Evolutionary conservation across 768 basidiomycete genomes (phyloP).

Genomic region (Leccinellum luteum): DNA sequence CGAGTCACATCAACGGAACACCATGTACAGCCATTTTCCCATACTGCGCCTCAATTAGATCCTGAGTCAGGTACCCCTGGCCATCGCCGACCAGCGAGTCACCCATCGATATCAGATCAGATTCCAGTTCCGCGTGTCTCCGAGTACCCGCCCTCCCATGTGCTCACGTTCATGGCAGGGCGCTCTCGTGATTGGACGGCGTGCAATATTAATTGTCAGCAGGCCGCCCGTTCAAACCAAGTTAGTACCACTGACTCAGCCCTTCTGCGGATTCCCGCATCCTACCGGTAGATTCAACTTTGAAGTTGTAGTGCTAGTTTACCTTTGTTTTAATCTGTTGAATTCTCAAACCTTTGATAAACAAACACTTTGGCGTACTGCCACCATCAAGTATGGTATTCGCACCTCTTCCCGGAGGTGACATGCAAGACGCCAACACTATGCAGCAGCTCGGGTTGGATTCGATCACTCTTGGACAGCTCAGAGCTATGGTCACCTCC

Average conservation of each 20-base stretch:
- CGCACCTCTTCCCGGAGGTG: conserved; percentile 26
- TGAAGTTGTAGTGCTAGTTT: conserved; percentile 15
- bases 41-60: conserved; percentile 13
- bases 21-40: conserved; percentile 8
- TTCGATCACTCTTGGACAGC: conserved; percentile 79
- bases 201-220: not conserved
- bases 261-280: conserved; percentile 1
- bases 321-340: conserved; percentile 21
- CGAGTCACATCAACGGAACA: not conserved
- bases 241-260: conserved; percentile 12
- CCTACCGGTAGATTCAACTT: not conserved
- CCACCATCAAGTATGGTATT: conserved; percentile 35
- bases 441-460: conserved; percentile 50
- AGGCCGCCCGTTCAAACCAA: conserved; percentile 1
- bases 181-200: conserved; percentile 7
- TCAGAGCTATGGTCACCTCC: conserved; percentile 67
- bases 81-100: conserved; percentile 18
- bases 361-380: conserved; percentile 7
- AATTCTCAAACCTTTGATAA: conserved; percentile 26
- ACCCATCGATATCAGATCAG: conserved; percentile 17
- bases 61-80: conserved; percentile 22
- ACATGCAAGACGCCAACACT: conserved; percentile 31
- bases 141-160: not conserved
- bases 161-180: conserved; percentile 5
- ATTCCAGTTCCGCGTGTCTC: not conserved